Percentiles rank a stretch among this genome's conserved stretches.
phyloP scores from a whole-genome alignment of 2,329 filamentous ascomycete genomes.

The Phoma sp. region DNA sequence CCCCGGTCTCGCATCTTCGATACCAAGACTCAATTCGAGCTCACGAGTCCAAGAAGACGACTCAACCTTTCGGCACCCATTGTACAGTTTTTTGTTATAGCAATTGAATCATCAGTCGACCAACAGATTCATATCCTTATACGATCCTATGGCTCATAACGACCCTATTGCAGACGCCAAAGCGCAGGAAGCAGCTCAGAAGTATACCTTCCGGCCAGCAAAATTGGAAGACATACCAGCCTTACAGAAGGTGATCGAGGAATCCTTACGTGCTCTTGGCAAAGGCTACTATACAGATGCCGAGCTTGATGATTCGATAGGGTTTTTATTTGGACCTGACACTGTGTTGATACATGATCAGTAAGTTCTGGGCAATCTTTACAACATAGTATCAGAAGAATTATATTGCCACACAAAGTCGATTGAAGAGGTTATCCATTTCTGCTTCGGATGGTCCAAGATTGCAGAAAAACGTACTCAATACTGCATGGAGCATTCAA shows the following conservation, averaged over 20 bases:
- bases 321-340: conserved; percentile 45
- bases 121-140: background rate
- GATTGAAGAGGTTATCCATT: no score
- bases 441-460: no score
- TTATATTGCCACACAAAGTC: no score
- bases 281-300: conserved; percentile 38
- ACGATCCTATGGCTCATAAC: conserved; percentile 2
- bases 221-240: conserved; percentile 40
- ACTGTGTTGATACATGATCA: conserved; percentile 41
- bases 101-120: background rate
- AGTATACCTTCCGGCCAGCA: conserved; percentile 37
- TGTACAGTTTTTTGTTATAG: no score
- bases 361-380: conserved; percentile 11
- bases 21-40: background rate
- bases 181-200: conserved; percentile 42
- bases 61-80: no score
- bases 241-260: conserved; percentile 36
- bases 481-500: no score
- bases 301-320: conserved; percentile 46
- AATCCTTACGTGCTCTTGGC: conserved; percentile 36
- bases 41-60: background rate
- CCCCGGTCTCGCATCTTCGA: conserved; percentile 10
- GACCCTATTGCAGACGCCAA: conserved; percentile 40
- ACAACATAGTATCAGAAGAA: background rate
- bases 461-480: no score